Percentiles rank a stretch among this genome's conserved stretches.
These are phyloP conservation scores for Aegilops umbellulata DNA, from an alignment of 176 grass and related monocot genomes.

Conservation along the genomic window DNA sequence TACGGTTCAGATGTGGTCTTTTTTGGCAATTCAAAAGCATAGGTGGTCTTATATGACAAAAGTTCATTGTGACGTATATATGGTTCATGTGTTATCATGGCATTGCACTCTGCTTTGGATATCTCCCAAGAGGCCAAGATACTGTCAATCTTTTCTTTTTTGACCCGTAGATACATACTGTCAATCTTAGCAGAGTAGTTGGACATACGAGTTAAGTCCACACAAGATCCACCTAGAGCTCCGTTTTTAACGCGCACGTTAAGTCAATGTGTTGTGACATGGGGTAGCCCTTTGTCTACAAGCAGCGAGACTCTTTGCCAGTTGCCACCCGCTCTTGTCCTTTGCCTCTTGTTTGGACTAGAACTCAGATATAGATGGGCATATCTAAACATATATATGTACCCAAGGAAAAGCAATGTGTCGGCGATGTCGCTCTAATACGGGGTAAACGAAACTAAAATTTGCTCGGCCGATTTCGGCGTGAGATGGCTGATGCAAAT, in stretches of 20 bases:
- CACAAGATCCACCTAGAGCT: neutral
- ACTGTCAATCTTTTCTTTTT: too few species aligned
- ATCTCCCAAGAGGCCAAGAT: neutral
- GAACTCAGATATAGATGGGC: too few species aligned
- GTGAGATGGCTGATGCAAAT: too few species aligned
- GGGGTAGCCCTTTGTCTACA: neutral
- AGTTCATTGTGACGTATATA: too few species aligned
- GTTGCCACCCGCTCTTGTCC: conserved; percentile 19
- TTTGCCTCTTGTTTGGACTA: conserved; percentile 21
- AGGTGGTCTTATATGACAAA: too few species aligned
- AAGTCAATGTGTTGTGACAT: conserved; percentile 8
- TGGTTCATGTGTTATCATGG: neutral
- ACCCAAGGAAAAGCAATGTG: too few species aligned
- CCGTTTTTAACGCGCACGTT: neutral
- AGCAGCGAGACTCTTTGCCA: neutral
- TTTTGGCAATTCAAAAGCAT: too few species aligned
- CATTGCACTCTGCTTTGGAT: neutral
- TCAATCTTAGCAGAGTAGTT: neutral
- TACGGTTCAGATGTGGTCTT: too few species aligned
- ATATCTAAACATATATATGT: too few species aligned
- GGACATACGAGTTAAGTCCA: neutral
- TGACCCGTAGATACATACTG: neutral
- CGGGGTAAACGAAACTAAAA: neutral
- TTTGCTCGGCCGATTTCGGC: neutral
- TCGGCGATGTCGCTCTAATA: neutral